Conservation (phyloP, 75 land plant genomes). For the Ceratopteris richardii region DNA sequence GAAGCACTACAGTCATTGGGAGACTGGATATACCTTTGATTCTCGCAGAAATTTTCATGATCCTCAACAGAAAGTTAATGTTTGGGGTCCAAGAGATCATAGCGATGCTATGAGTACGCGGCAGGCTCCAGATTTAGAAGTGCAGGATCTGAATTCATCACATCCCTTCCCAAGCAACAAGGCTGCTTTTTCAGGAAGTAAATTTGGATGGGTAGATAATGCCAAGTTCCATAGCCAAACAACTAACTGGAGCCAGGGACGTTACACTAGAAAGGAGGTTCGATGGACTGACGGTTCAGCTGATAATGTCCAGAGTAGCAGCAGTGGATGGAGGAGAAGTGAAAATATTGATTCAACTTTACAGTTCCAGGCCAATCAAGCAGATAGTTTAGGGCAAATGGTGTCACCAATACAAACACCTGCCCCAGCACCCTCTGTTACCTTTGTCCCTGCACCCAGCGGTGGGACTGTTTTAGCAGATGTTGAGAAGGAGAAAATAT, state of each 20-base stretch:
- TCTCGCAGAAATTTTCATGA: neutral
- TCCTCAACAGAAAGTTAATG: neutral
- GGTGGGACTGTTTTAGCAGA: conserved; percentile 4
- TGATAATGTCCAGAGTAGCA: neutral
- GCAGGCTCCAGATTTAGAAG: neutral
- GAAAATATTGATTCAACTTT: conserved; percentile 1
- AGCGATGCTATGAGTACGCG: neutral
- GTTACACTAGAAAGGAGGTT: neutral
- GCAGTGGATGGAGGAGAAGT: neutral
- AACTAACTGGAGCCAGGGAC: neutral
- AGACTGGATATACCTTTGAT: neutral
- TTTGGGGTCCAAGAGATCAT: neutral
- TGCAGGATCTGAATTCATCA: neutral
- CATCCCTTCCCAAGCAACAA: neutral
- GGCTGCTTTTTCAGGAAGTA: neutral
- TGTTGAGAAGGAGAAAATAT: conserved; percentile 67
- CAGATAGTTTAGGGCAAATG: neutral
- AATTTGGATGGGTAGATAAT: neutral
- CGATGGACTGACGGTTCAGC: conserved; percentile 6
- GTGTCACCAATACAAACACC: conserved; percentile 7
- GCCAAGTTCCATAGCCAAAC: no score
- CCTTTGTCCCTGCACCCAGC: neutral
- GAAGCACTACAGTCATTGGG: neutral
- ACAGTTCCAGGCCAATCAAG: neutral
- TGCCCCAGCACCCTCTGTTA: neutral